Base-by-base conservation (phyloP, 129 eudicot species). In the Sambucus nigra region DNA sequence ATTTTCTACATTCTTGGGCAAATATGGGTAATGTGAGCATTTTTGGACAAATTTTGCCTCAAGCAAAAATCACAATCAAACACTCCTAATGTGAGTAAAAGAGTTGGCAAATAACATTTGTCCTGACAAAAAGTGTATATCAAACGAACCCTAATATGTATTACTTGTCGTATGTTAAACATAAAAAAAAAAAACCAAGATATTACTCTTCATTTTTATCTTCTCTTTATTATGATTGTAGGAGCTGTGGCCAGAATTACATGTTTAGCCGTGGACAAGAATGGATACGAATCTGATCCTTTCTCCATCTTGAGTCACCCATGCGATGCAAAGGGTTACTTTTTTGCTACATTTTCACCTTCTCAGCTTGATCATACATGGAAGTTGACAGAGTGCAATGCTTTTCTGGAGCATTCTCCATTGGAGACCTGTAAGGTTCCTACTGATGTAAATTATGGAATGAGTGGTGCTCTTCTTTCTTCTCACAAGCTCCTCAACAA, bases 251-350 rank as follows among this genome's bases (percentile, higher is more conserved):
- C 68, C n/a, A 39, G 61, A 12, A 59, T 71, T 14, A 28, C 71
- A 19, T 71, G 76, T 27, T 41, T 57, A 7, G 67, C 60, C 28
- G n/a, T 40, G 11, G 59, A 57, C 62, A 32, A 31, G 38, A 19
- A 42, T 19, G 76, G 76, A n/a, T 71, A 57, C 14, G 76, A 71
- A 32, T 28, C 67, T 28, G 55, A 71, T 38, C 76, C 71, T 1
- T 64, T 71, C 42, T 64, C 71, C 26, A 10, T 71, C 14, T 19
- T 64, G 55, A 71, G 54, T 23, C 49, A 49, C 16, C 66, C 55
- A 9, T 32, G 67, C 19, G 71, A 71, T 35, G 55, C 15, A 40
- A 64, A 71, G 48, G 76, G 76, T 49, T 71, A 64, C 57, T 71
- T 71, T 67, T 33, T 56, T 0, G 25, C 64, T 0, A 64, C 46